These are phyloP conservation scores for Drosera capensis DNA, from an alignment of 148 eudicot genomes.

Conservation along the genomic window DNA sequence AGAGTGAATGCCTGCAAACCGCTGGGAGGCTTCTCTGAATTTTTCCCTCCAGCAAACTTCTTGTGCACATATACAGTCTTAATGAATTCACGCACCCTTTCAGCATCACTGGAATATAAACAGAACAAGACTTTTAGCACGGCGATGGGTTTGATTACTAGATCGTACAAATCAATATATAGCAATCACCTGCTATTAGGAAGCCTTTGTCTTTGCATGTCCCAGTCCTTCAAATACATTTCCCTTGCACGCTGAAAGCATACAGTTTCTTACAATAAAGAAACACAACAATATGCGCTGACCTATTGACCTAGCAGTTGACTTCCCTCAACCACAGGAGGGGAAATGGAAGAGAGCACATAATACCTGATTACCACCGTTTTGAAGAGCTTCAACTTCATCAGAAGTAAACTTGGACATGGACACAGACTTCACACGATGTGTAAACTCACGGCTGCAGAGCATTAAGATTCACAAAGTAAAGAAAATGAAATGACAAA, in stretches of 20 bases:
- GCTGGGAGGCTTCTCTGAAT: constrained; percentile 60
- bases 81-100: constrained; percentile 73
- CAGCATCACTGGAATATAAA: constrained; percentile 48
- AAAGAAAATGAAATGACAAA: not conserved
- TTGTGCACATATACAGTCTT: constrained; percentile 66
- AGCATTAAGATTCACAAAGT: not conserved
- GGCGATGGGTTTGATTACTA: not conserved
- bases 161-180: constrained; percentile 1
- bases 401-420: constrained; percentile 87
- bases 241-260: constrained; percentile 76
- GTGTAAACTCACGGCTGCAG: constrained; percentile 90
- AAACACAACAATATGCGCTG: not conserved
- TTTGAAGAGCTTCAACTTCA: constrained; percentile 93
- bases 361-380: constrained; percentile 92
- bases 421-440: constrained; percentile 94
- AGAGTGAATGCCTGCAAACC: constrained; percentile 35
- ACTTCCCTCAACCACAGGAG: not conserved
- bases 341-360: not conserved
- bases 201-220: constrained; percentile 47
- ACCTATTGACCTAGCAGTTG: not conserved
- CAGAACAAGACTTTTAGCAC: constrained; percentile 3
- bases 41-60: constrained; percentile 47
- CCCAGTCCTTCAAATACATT: constrained; percentile 64
- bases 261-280: constrained; percentile 8
- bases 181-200: constrained; percentile 58